phyloP scores from a whole-genome alignment of 768 basidiomycete genomes.

The Amanita polypyramis region DNA sequence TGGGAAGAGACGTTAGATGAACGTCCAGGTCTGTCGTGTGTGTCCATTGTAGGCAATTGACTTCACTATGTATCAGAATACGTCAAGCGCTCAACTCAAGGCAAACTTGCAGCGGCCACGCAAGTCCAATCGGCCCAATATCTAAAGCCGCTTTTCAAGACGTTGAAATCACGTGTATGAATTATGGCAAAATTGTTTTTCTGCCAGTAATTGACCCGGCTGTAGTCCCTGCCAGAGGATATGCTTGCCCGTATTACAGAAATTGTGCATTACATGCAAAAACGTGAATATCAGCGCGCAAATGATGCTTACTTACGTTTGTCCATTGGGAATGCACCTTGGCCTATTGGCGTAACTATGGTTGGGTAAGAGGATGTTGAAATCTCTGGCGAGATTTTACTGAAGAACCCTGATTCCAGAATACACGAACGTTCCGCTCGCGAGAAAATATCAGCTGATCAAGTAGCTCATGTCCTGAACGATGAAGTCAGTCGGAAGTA shows the following conservation, averaged over 20 bases:
- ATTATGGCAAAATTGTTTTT: not conserved
- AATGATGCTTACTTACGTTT: conserved; percentile 96
- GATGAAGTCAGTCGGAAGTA: conserved; percentile 99
- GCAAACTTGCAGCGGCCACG: conserved; percentile 89
- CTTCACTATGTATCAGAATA: conserved; percentile 39
- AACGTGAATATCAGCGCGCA: conserved; percentile 87
- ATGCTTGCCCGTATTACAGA: conserved; percentile 83
- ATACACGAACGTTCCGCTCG: conserved; percentile 97
- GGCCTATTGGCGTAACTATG: conserved; percentile 99
- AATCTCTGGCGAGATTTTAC: not conserved
- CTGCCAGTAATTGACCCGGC: not conserved
- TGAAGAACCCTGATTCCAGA: conserved; percentile 25
- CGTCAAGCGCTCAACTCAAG: conserved; percentile 81
- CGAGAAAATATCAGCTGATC: conserved; percentile 95
- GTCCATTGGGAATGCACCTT: conserved; percentile 97
- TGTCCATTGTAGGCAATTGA: not conserved
- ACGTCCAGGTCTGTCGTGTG: conserved; percentile 58
- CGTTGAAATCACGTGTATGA: conserved; percentile 76
- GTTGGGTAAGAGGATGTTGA: conserved; percentile 64
- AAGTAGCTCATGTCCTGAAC: conserved; percentile 96
- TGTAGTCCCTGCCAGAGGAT: conserved; percentile 68
- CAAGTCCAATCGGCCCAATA: conserved; percentile 95
- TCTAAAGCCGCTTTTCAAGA: conserved; percentile 92
- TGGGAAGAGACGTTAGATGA: conserved; percentile 96
- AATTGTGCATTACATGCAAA: conserved; percentile 95